These are phyloP conservation scores for Cyclotella distinguenda DNA, from an alignment of 108 stramenopile species.

Conservation along the genomic window DNA sequence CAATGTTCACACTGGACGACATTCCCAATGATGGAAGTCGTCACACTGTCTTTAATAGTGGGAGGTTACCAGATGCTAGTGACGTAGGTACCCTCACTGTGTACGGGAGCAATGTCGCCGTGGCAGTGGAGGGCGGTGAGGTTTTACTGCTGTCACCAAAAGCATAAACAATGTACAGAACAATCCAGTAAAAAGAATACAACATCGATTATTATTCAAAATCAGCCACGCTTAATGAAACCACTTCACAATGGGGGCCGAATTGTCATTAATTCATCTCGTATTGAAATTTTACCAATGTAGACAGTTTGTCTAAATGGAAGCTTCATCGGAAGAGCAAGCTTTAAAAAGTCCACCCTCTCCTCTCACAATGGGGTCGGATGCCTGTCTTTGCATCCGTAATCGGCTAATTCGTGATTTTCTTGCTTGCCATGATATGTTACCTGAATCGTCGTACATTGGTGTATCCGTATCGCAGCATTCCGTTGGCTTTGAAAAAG, in stretches of 20 bases:
- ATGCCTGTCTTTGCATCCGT: conserved; percentile 14
- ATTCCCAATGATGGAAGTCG: not conserved
- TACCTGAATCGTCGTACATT: too few relatives aligned
- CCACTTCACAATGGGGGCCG: too few relatives aligned
- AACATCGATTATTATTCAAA: too few relatives aligned
- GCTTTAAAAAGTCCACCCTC: not conserved
- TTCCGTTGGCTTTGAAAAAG: too few relatives aligned
- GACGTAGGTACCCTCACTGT: conserved; percentile 61
- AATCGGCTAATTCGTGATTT: conserved; percentile 33
- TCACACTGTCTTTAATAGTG: conserved; percentile 57
- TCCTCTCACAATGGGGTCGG: not conserved
- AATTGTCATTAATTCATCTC: too few relatives aligned
- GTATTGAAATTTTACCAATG: too few relatives aligned
- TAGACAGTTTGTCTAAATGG: too few relatives aligned
- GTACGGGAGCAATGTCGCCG: conserved; percentile 45
- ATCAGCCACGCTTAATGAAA: too few relatives aligned
- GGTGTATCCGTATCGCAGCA: too few relatives aligned
- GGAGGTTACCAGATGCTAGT: conserved; percentile 60
- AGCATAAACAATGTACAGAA: not conserved
- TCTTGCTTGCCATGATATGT: conserved; percentile 38
- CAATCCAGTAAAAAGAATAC: too few relatives aligned
- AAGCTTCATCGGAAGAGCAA: conserved; percentile 19
- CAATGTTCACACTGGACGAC: conserved; percentile 45
- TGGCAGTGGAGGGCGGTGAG: conserved; percentile 62
- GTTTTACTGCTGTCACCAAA: conserved; percentile 54